phyloP scores from a whole-genome alignment of 192 early-diverging fungal species.

The Chytriomyces sp. region DNA sequence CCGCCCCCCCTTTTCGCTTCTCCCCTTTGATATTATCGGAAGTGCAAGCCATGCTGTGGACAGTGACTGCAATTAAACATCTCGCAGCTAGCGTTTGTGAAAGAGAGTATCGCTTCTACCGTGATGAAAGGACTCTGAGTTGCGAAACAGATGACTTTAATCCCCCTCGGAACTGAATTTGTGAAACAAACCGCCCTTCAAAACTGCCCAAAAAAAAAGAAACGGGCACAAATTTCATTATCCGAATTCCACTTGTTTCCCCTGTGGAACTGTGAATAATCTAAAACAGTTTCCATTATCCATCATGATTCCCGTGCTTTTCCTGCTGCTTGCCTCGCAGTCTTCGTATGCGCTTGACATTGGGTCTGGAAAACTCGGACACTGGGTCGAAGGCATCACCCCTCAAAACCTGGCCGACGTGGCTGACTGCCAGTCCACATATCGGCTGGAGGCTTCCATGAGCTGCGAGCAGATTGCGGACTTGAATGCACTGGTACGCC shows the following conservation, averaged over 20 bases:
- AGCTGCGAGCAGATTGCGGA: neutral
- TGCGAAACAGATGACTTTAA: neutral
- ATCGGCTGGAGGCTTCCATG: neutral
- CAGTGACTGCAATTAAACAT: no score
- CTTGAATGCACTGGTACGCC: no score
- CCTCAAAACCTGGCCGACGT: neutral
- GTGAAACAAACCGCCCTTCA: neutral
- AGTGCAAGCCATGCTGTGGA: no score
- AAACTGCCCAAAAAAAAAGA: neutral
- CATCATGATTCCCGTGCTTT: neutral
- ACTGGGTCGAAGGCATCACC: conserved; percentile 19
- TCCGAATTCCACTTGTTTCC: neutral
- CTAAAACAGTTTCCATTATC: neutral
- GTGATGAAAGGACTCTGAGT: neutral
- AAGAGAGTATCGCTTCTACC: no score
- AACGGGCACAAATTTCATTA: neutral
- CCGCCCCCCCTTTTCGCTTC: no score
- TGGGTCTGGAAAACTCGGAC: neutral
- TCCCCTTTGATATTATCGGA: no score
- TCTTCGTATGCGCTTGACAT: conserved; percentile 1
- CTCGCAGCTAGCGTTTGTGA: no score
- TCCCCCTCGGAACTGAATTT: neutral
- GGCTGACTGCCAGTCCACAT: conserved; percentile 4
- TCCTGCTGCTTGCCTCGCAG: neutral
- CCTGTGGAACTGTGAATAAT: neutral